Base-by-base conservation (phyloP, 192 early-diverging fungal species). In the Entomortierella chlamydospora region DNA sequence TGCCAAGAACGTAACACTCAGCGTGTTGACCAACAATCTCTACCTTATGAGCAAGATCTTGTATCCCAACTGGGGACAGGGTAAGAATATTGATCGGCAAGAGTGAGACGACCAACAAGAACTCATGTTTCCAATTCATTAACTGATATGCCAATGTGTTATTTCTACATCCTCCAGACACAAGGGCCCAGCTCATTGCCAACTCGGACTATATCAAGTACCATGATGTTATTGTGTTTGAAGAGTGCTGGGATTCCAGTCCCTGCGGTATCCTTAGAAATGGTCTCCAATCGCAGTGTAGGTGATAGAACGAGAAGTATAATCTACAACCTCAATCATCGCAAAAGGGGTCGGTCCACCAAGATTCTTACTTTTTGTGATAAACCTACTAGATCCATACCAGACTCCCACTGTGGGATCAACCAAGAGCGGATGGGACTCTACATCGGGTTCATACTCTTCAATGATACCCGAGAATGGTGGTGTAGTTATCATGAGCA, bases 51-150 rank as follows among this genome's bases (percentile, higher is more conserved):
- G 64, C 43, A 34, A 58, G 20, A 49, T 18, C 39, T 47, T 74
- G 18, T 74, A 74, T 47, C 72, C 72, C 29, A 74, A 74, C 26
- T 74, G 72, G 72, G 72, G 64, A 43, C 72, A 74, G 39, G 34
- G 72, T 74, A 67, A 67, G 63, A 28, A 4, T 47, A 7, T n/a
- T n/a, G n/a, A n/a, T n/a, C n/a, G n/a, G n/a, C n/a, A n/a, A n/a
- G n/a, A n/a, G n/a, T n/a, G n/a, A n/a, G n/a, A n/a, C n/a, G n/a
- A n/a, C n/a, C n/a, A n/a, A n/a, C 25, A 30, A 30, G 28, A 26
- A 29, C 28, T 31, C 55, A 33, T 12, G 17, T 4, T 57, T 33
- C 9, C 23, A 15, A 8, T 31, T 18, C 31, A 33, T 10, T 26
- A 51, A 7, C 50, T 51, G n/a, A n/a, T 25, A 15, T 10, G 6